Conservation (phyloP, 345 rosid genomes). For the Carallia pectinifolia region DNA sequence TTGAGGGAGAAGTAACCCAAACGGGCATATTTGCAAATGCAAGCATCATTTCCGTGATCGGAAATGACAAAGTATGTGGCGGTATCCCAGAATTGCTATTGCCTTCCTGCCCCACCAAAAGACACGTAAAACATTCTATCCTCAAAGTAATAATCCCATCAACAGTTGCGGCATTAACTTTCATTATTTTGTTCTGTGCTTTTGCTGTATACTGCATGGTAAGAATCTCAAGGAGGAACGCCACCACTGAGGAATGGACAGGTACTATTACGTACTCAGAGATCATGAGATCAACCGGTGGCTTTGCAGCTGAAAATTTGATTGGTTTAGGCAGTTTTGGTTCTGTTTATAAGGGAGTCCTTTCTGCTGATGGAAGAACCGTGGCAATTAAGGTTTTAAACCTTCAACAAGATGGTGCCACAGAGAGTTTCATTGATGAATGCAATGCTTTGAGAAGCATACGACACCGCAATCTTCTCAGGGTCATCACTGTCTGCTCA, state of each 20-base stretch:
- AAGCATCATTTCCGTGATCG: constrained; percentile 6
- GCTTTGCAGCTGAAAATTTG: constrained; percentile 12
- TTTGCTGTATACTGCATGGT: background rate
- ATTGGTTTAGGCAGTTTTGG: constrained; percentile 23
- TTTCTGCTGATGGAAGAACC: constrained; percentile 1
- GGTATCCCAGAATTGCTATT: constrained; percentile 5
- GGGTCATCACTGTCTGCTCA: constrained; percentile 8
- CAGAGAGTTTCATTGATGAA: constrained; percentile 20
- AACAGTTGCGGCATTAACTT: background rate
- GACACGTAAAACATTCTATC: background rate
- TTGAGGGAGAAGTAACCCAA: constrained; percentile 15
- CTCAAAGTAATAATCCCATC: constrained; percentile 8
- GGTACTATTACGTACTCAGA: background rate
- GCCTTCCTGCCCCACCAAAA: constrained; percentile 13
- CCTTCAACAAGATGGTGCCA: constrained; percentile 20
- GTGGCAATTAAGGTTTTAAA: constrained; percentile 15
- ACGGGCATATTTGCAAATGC: constrained; percentile 18
- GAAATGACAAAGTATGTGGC: constrained; percentile 17
- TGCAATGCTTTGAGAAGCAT: constrained; percentile 18
- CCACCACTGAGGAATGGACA: background rate
- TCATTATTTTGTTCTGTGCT: background rate
- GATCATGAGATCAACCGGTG: constrained; percentile 12
- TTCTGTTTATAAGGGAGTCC: constrained; percentile 21
- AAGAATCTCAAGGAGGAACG: constrained; percentile 6
- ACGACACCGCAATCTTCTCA: constrained; percentile 20